Evolutionary conservation across 352 stramenopile species (phyloP), one percentile per base, ranked within the genome.

Genomic region (Phytophthora citricola): DNA sequence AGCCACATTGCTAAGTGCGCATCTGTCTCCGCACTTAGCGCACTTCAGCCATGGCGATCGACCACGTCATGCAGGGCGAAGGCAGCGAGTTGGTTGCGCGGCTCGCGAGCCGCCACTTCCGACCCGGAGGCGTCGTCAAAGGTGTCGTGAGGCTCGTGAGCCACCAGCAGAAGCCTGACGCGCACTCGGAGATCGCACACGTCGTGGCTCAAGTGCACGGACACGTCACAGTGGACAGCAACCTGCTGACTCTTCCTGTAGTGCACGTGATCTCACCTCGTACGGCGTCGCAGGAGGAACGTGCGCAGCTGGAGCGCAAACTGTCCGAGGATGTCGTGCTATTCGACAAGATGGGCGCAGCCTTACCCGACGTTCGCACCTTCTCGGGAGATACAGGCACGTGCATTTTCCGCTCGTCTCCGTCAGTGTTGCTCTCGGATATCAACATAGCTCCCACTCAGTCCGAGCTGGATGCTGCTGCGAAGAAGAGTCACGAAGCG

Each of bases 171-270:
- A 64, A 63, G 24, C 48, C 69, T 2, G 56, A 76, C 43, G 65
- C 66, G 5, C 46, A 58, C 5, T 75, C 75, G 12, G 75, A 91
- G 64, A 81, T 91, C 34, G 49, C 75, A 4, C 68, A 73, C 17
- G 80, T 88, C 17, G 79, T 87, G 26, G 79, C 73, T 9, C 79
- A 91, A 67, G 71, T 89, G 36, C 82, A 91, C 59, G 82, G 73
- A 20, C 82, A 91, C 61, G 87, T 98, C 41, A 93, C 79, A 17
- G 93, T 95, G 26, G 93, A 96, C 61, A 89, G 96, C 58, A 97
- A 98, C 78, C 78, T 98, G 9, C 71, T 99, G 34, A 98, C 94
- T 2, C 76, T 99, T 6, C 92, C 83, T 17, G 92, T 97, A 26
- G 95, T 94, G 48, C 90, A 93, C 6, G 94, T 98, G 50, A 86